A percentile compares a stretch with the other conserved stretches of the same genome.
These are phyloP conservation scores for Chlamydomonas reinhardtii DNA, from an alignment of 163 green algal species.

Conservation along the genomic window DNA sequence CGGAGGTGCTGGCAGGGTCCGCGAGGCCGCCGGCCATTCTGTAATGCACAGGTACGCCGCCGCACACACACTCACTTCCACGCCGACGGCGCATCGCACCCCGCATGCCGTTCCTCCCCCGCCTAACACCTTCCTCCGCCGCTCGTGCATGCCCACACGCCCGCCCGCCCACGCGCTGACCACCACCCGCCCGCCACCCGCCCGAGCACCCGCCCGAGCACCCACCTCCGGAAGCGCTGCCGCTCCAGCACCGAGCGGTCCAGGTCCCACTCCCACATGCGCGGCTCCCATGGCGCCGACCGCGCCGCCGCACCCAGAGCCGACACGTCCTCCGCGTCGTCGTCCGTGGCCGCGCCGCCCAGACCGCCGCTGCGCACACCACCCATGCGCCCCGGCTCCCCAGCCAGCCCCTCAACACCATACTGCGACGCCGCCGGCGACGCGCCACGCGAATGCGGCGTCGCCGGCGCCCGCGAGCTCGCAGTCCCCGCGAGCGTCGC, in stretches of 20 bases:
- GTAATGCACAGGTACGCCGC: no score
- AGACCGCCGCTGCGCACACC: neutral
- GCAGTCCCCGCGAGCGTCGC: no score
- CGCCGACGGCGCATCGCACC: no score
- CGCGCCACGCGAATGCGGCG: neutral
- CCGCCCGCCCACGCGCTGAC: no score
- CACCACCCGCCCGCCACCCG: no score
- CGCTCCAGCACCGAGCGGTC: slow-evolving; percentile 10
- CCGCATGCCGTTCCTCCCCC: no score
- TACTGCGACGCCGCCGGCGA: neutral
- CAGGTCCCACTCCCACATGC: slow-evolving; percentile 23
- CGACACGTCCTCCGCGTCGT: neutral
- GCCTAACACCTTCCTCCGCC: no score
- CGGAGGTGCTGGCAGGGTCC: neutral
- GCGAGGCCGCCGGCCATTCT: slow-evolving; percentile 36
- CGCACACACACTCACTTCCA: no score
- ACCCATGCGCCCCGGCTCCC: neutral
- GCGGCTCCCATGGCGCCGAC: slow-evolving; percentile 34
- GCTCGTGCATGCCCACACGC: no score
- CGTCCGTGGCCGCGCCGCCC: neutral
- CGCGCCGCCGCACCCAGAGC: neutral
- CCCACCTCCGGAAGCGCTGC: slow-evolving; percentile 40
- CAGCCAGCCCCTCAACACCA: neutral
- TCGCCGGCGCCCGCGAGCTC: no score
- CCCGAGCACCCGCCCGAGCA: no score